These are phyloP conservation scores for Obelidium mucronatum DNA, from an alignment of 192 early-diverging fungal species.

Conservation along the genomic window DNA sequence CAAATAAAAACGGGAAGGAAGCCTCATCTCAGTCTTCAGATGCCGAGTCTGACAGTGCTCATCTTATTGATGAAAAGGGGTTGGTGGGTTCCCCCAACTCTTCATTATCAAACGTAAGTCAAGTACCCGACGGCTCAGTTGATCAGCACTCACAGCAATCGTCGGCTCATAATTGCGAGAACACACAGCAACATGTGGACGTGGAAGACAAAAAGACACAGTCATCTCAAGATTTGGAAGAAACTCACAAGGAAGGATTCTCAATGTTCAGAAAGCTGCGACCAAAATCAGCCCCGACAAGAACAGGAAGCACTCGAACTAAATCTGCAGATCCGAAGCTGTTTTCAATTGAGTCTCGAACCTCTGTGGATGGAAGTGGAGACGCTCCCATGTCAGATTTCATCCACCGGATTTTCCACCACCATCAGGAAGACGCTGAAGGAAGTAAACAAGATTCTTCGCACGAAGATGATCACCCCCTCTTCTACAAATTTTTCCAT, in stretches of 20 bases:
- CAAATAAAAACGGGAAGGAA: background rate
- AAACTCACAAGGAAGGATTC: background rate
- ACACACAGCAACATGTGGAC: too few relatives aligned
- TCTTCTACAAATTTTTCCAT: conserved; percentile 24
- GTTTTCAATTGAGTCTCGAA: background rate
- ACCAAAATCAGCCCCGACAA: conserved; percentile 25
- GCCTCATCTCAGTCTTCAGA: background rate
- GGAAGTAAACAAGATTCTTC: too few relatives aligned
- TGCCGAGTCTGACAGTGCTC: background rate
- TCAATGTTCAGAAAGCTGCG: conserved; percentile 10
- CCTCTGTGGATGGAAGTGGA: background rate
- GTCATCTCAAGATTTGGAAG: background rate
- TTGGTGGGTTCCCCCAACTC: background rate
- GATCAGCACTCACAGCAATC: background rate
- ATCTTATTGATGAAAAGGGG: background rate
- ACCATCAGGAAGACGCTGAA: background rate
- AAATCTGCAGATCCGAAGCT: background rate
- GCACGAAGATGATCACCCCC: conserved; percentile 11
- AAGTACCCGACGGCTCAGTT: background rate
- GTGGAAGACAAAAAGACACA: background rate
- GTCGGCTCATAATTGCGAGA: too few relatives aligned
- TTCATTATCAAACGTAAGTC: conserved; percentile 1
- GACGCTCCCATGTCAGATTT: background rate
- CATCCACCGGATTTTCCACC: conserved; percentile 22
- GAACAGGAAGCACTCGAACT: background rate